These are phyloP conservation scores for Rhizopogon sp. DNA, from an alignment of 768 basidiomycete species.

Conservation along the genomic window DNA sequence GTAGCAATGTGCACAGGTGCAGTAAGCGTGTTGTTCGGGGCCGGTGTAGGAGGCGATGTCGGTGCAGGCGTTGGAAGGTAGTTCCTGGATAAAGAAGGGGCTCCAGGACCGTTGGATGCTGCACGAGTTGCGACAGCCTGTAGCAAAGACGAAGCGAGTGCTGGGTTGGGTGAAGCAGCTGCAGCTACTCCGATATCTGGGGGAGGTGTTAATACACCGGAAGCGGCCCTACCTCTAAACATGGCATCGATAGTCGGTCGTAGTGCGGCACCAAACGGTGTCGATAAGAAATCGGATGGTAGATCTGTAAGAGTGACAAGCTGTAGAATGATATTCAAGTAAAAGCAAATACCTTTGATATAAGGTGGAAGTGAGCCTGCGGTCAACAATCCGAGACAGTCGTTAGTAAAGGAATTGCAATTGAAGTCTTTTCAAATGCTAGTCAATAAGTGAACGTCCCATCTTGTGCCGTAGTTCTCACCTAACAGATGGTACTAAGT, in stretches of 20 bases:
- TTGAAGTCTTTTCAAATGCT: slow-evolving; percentile 66
- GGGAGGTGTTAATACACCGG: slow-evolving; percentile 26
- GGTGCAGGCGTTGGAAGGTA: slow-evolving; percentile 14
- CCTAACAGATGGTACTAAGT: slow-evolving; percentile 81
- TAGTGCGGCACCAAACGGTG: slow-evolving; percentile 81
- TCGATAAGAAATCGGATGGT: slow-evolving; percentile 81
- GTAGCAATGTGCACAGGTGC: slow-evolving; percentile 69
- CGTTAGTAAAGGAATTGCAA: slow-evolving; percentile 93
- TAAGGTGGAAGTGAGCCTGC: slow-evolving; percentile 76
- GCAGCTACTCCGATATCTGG: slow-evolving; percentile 21
- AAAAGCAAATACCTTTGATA: slow-evolving; percentile 57
- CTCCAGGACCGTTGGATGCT: slow-evolving; percentile 18
- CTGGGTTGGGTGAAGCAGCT: slow-evolving; percentile 38
- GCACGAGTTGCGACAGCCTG: slow-evolving; percentile 55
- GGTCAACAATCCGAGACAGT: slow-evolving; percentile 82
- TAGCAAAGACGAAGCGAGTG: slow-evolving; percentile 48
- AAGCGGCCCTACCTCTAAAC: slow-evolving; percentile 49
- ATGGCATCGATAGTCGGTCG: slow-evolving; percentile 90
- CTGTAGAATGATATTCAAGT: neutral
- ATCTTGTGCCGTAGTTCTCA: slow-evolving; percentile 19
- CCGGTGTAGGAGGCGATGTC: slow-evolving; percentile 20
- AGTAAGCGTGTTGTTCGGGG: slow-evolving; percentile 43
- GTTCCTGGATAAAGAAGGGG: slow-evolving; percentile 6
- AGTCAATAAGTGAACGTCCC: neutral
- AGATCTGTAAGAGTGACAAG: slow-evolving; percentile 41